Evolutionary conservation across 768 basidiomycete species (phyloP), one percentile per base, ranked within the genome.

Genomic region (Mycena chlorophos): DNA sequence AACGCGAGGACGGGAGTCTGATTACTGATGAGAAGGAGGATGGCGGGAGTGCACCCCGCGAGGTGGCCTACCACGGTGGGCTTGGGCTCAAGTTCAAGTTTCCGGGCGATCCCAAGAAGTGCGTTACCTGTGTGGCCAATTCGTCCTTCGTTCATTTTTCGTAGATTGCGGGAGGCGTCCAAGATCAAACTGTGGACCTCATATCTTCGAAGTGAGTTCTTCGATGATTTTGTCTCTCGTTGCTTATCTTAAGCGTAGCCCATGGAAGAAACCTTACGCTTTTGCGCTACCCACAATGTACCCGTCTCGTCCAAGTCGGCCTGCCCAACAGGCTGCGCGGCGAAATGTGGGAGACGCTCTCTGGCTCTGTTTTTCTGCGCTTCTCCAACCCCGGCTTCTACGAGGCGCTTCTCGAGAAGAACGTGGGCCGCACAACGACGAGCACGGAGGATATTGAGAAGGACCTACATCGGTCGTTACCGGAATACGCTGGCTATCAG

Each of bases 391-490:
- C 91, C 1, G 91, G 94, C 8, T 80, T 82, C 51, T 99, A 97
- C 68, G 78, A 84, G 13, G 76, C 78, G 6, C 77, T 98, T 16
- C 72, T 98, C 4, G 79, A 84, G 51, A 85, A 91, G 50, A 86
- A 94, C 69, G 78, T 79, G 56, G 94, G 92, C 5, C 82, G 85
- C 55, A 87, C 83, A 20, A 93, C 80, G 48, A 89, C 89, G 8
- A 93, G 93, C 61, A 96, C 95, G 1, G 97, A 99, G 67, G 97
- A 99, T 68, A 99, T 99, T 39, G 97, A 98, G 76, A 99, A 99
- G 70, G 97, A 99, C 69, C 72, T 99, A 25, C 95, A 97, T 71
- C 81, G 97, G 30, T 94, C 92, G 75, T 74, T 99, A 53, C 97
- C 97, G 0, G 97, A 99, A 68, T 99, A 98, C 70, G 87, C 92